Evolutionary conservation across 768 basidiomycete genomes (phyloP), one percentile per base, ranked within the genome.

Genomic region (Chalciporus chontae): DNA sequence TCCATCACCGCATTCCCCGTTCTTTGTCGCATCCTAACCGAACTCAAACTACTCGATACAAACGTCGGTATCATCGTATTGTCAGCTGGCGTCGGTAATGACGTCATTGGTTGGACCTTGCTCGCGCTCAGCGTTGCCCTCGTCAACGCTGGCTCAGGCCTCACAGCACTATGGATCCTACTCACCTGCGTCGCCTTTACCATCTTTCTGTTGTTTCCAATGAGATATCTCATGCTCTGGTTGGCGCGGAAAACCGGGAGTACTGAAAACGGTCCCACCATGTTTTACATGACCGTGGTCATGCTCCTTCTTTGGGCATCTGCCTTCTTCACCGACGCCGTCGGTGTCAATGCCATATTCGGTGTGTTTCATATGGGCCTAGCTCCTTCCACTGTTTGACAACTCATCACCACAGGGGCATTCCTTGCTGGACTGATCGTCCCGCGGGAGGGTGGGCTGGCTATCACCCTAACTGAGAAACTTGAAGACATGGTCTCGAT

Each of bases 401-500:
- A 21, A 41, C 34, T 7, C 36, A 9, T 53, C 14, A 51, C 29
- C 2, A 8, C 50, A 85, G 84, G 84, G 43, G 91, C 90, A 0
- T 95, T 96, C 73, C 63, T 95, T 10, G 80, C 82, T 2, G 94
- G 87, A 2, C 64, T 89, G 40, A 79, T 87, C 48, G 85, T 97
- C 8, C 95, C 96, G 2, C 82, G 92, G 24, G 87, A 94, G 59
- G 90, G 90, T 3, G 87, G 87, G 3, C 82, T 99, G 31, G 82
- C 87, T 0, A 90, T 94, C 45, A 76, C 84, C 0, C 71, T 98
- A n/a, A 93, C 90, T 0, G 91, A 95, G 59, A 97, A 95, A 62
- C 72, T 98, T n/a, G 96, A 99, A 70, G 95, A 97, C 69, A 84
- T 95, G 79, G 89, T 94, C 3, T 71, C 89, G 0, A 85, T 94